These are phyloP conservation scores for Rhodotorula graminis DNA, from an alignment of 768 basidiomycete species.

Conservation along the genomic window DNA sequence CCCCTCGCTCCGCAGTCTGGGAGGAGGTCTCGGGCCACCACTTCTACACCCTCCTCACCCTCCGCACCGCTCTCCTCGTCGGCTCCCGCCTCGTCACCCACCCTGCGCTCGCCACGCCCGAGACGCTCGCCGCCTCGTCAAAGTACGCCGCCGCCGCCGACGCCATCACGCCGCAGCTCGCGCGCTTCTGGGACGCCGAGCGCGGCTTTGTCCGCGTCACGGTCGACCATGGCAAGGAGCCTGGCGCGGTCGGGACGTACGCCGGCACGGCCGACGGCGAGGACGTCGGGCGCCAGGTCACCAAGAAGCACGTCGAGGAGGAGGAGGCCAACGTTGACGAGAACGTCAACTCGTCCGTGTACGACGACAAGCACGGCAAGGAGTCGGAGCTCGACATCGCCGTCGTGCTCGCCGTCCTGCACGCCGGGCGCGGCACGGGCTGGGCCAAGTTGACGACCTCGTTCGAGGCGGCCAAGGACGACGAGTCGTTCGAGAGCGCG, in stretches of 20 bases:
- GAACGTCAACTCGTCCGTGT: background rate
- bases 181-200: conserved; percentile 35
- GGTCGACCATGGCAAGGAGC: conserved; percentile 24
- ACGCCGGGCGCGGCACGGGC: conserved; percentile 19
- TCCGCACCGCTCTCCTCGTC: conserved; percentile 30
- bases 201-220: conserved; percentile 28
- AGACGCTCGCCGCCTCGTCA: conserved; percentile 14
- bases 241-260: conserved; percentile 1
- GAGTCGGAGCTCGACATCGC: conserved; percentile 28
- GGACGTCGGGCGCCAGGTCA: background rate
- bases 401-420: conserved; percentile 32
- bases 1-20: conserved; percentile 24
- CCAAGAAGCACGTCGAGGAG: background rate
- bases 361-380: conserved; percentile 33
- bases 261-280: conserved; percentile 11
- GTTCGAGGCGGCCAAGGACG: background rate
- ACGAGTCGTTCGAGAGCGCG: conserved; percentile 8
- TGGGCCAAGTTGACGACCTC: conserved; percentile 16
- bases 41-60: conserved; percentile 42
- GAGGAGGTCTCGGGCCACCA: conserved; percentile 41
- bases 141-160: conserved; percentile 27
- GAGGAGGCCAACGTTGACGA: conserved; percentile 3
- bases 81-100: conserved; percentile 36
- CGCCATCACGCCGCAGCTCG: conserved; percentile 23
- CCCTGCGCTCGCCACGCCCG: background rate